Percentiles rank a stretch among this genome's conserved stretches.
phyloP scores from a whole-genome alignment of 495 filamentous ascomycete species.

The Xylaria telfairii region DNA sequence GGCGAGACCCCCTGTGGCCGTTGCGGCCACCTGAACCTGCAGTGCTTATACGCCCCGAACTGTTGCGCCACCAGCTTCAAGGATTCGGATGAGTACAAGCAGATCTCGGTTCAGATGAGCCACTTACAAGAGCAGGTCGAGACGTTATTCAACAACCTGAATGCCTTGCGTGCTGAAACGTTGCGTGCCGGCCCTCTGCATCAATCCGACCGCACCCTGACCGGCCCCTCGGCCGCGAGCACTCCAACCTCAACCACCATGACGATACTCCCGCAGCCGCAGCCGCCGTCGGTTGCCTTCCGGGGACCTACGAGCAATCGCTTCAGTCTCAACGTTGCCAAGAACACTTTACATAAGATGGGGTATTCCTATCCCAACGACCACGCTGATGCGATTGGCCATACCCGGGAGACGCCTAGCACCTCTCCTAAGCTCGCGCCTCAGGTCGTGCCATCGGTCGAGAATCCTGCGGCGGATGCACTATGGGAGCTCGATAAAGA shows the following conservation, averaged over 20 bases:
- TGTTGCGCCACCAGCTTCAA: conserved; percentile 82
- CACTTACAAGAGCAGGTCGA: conserved; percentile 87
- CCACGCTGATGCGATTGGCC: conserved; percentile 63
- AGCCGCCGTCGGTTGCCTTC: conserved; percentile 74
- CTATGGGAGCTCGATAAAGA: conserved; percentile 75
- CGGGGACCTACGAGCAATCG: conserved; percentile 85
- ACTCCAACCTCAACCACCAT: conserved; percentile 46
- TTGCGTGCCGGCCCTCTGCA: conserved; percentile 50
- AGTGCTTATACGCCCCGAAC: conserved; percentile 89
- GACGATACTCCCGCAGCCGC: conserved; percentile 40
- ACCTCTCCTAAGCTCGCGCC: conserved; percentile 48
- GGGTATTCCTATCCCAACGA: conserved; percentile 70
- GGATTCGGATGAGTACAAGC: conserved; percentile 85
- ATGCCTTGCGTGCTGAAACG: conserved; percentile 62
- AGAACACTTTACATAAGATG: conserved; percentile 87
- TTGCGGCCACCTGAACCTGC: conserved; percentile 80
- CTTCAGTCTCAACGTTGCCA: conserved; percentile 87
- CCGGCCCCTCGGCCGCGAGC: conserved; percentile 43
- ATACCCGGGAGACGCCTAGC: conserved; percentile 61
- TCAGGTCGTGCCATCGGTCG: conserved; percentile 46
- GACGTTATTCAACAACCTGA: conserved; percentile 71
- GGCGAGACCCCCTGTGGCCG: conserved; percentile 82
- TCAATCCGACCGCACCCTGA: conserved; percentile 38
- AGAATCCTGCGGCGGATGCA: conserved; percentile 63
- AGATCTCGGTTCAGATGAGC: conserved; percentile 74